A percentile compares a stretch with the other conserved stretches of the same genome.
Evolutionary conservation across 257 asterid genomes (phyloP).

Genomic region (Euphrasia confusa): DNA sequence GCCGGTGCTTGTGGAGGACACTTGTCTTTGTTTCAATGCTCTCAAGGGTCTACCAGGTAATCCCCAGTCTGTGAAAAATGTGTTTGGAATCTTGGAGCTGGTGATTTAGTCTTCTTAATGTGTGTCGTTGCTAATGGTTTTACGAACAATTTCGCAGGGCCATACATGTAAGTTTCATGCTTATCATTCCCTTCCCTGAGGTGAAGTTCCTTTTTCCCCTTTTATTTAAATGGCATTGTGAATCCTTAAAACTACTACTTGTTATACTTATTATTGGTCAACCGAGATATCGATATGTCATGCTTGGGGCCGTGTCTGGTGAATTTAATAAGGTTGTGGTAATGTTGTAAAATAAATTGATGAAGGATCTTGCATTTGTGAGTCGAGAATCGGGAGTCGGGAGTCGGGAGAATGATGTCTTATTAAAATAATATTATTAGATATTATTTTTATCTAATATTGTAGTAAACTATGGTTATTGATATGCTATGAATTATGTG

Average conservation of each 20-base stretch:
- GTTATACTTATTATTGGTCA: not conserved
- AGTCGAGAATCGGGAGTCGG: too few relatives aligned
- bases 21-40: slow-evolving; percentile 94
- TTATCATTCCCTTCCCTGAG: slow-evolving; percentile 23
- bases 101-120: not conserved
- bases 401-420: slow-evolving; percentile 9
- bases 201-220: slow-evolving; percentile 25
- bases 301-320: slow-evolving; percentile 11
- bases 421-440: not conserved
- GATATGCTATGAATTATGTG: slow-evolving; percentile 8
- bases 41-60: slow-evolving; percentile 94
- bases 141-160: slow-evolving; percentile 56
- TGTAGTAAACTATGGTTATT: not conserved
- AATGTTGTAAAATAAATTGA: slow-evolving; percentile 17
- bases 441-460: not conserved
- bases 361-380: not conserved
- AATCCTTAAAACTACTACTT: slow-evolving; percentile 3
- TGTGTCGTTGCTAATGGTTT: slow-evolving; percentile 21
- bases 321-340: slow-evolving; percentile 10
- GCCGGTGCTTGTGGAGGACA: slow-evolving; percentile 97
- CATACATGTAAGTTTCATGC: slow-evolving; percentile 77
- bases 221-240: not conserved
- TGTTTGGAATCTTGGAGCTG: slow-evolving; percentile 2
- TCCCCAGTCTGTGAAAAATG: not conserved
- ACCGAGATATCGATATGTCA: not conserved